Evolutionary conservation across 768 basidiomycete species (phyloP), one percentile per base, ranked within the genome.

Genomic region (Chalciporus chontae): DNA sequence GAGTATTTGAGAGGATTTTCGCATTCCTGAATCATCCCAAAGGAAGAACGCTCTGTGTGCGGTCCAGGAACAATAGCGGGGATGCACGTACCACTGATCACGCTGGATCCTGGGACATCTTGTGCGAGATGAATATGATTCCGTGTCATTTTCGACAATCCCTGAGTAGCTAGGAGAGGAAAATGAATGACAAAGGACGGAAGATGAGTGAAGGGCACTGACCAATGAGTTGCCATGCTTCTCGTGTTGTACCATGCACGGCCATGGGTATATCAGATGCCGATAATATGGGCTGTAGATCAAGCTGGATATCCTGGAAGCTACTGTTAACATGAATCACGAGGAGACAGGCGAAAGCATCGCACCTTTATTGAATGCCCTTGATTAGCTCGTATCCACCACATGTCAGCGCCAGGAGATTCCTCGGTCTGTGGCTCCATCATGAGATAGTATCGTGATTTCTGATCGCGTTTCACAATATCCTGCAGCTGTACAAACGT

Each of bases 61-160:
- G 15, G 44, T 13, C 37, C 8, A 17, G 23, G 23, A 37, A 29
- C n/a, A 29, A 14, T 27, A 42, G 43, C 39, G 51, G 26, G 36
- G 34, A 15, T n/a, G 34, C 19, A 66, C 82, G 21, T 49, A 90
- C 93, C 91, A 55, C 90, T 93, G 45, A 86, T 78, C 42, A 90
- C 83, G 5, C 78, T 77, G 2, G 82, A 69, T 1, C 82, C 81
- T 3, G 76, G 71, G 3, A 89, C 70, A 31, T 87, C 85, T 64
- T 93, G 87, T 0, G 94, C 94, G 13, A 96, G 75, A 67, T 99
- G 95, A 34, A 98, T 87, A 61, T 97, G 94, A 61, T 94, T 95
- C 21, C 95, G 76, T 11, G 70, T 76, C 93, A 94, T 96, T 54
- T 77, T 84, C 0, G 86, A 91, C 15, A 96, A 67, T 0, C 94